phyloP scores from a whole-genome alignment of 768 basidiomycete species.

The Pleurotus giganteus region DNA sequence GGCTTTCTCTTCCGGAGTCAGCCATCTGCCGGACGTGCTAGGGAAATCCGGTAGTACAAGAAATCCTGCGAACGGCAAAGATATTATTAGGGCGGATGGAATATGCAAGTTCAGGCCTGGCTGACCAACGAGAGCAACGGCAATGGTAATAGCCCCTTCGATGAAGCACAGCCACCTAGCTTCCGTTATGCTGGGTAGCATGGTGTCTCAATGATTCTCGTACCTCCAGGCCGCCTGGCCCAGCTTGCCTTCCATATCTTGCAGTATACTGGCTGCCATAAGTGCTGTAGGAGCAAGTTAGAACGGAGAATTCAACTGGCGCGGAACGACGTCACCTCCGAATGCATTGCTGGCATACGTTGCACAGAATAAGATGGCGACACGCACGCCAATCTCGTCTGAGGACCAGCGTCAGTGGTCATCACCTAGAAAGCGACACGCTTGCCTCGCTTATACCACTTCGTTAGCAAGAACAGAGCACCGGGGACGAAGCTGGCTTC shows the following conservation, averaged over 20 bases:
- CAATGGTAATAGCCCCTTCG: slow-evolving; percentile 9
- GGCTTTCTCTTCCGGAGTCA: slow-evolving; percentile 17
- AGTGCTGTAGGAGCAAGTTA: background rate
- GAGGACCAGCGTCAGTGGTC: slow-evolving; percentile 10
- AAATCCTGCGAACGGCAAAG: slow-evolving; percentile 22
- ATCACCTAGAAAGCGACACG: slow-evolving; percentile 30
- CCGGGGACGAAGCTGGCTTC: slow-evolving; percentile 43
- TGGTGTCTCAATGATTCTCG: slow-evolving; percentile 8
- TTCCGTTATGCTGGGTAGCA: background rate
- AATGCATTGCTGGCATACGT: slow-evolving; percentile 56
- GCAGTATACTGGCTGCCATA: slow-evolving; percentile 11
- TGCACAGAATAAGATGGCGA: slow-evolving; percentile 47
- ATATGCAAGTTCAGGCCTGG: background rate
- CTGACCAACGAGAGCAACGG: background rate
- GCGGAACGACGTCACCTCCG: slow-evolving; percentile 44
- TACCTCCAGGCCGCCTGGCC: slow-evolving; percentile 54
- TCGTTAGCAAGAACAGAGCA: slow-evolving; percentile 27
- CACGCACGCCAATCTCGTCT: slow-evolving; percentile 20
- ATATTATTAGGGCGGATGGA: background rate
- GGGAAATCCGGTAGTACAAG: slow-evolving; percentile 37
- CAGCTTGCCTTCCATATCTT: slow-evolving; percentile 42
- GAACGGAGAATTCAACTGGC: slow-evolving; percentile 28
- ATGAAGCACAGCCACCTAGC: slow-evolving; percentile 31
- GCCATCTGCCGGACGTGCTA: slow-evolving; percentile 19
- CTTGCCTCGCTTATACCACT: slow-evolving; percentile 36